Conservation (phyloP, 768 basidiomycete genomes). For the Lentinula boryana region DNA sequence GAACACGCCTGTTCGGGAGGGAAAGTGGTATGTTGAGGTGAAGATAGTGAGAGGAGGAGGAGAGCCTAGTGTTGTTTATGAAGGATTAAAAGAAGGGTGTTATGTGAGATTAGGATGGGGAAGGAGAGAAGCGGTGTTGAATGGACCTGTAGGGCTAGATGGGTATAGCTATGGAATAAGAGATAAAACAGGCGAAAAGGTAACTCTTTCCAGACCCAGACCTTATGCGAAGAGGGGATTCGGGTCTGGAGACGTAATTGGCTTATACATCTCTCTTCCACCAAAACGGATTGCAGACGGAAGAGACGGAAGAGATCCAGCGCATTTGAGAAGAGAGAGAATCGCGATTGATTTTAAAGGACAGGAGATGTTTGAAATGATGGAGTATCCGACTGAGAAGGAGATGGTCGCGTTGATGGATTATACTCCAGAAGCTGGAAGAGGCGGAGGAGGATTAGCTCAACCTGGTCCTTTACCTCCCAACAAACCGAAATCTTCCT, state of each 20-base stretch:
- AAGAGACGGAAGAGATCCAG: conserved; percentile 72
- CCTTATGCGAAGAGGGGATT: conserved; percentile 67
- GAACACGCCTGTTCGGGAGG: conserved; percentile 85
- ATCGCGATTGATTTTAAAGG: conserved; percentile 94
- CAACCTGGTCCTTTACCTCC: too few relatives aligned
- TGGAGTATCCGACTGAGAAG: conserved; percentile 83
- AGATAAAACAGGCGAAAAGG: conserved; percentile 90
- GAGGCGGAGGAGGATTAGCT: too few relatives aligned
- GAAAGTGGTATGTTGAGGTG: conserved; percentile 93
- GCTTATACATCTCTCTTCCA: conserved; percentile 91
- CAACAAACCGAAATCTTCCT: too few relatives aligned
- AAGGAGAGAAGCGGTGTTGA: conserved; percentile 87
- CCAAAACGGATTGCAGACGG: conserved; percentile 49
- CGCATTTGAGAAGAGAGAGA: conserved; percentile 80
- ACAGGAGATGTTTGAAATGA: conserved; percentile 93
- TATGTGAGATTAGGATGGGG: conserved; percentile 92
- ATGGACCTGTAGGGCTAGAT: conserved; percentile 89
- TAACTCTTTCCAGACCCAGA: conserved; percentile 74
- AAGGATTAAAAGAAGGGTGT: conserved; percentile 55
- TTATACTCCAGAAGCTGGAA: conserved; percentile 49
- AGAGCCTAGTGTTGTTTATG: conserved; percentile 31
- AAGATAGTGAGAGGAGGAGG: conserved; percentile 72
- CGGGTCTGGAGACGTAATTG: conserved; percentile 81
- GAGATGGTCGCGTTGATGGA: conserved; percentile 93
- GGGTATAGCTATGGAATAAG: conserved; percentile 90